A percentile compares a stretch with the other conserved stretches of the same genome.
Conservation (phyloP, 1,139 yeast genomes). For the Petasospora fabianii region DNA sequence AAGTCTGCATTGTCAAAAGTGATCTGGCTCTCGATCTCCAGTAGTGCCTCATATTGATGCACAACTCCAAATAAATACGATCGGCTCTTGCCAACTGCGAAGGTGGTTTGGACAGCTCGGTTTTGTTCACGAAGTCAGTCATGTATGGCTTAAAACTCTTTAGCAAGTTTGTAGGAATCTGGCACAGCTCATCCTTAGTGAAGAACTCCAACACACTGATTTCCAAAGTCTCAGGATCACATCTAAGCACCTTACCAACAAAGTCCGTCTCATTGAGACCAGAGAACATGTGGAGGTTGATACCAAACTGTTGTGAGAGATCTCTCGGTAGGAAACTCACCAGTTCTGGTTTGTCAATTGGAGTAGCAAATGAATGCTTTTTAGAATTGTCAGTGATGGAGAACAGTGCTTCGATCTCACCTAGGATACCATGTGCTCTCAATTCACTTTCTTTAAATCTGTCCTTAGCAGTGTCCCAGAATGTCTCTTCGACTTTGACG, state of each 20-base stretch:
- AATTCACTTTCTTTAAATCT: slow-evolving; percentile 51
- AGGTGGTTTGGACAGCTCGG: slow-evolving; percentile 53
- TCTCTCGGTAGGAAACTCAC: slow-evolving; percentile 72
- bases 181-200: slow-evolving; percentile 65
- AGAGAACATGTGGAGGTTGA: slow-evolving; percentile 80
- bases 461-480: slow-evolving; percentile 57
- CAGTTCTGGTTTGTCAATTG: slow-evolving; percentile 38
- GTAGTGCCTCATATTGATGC: slow-evolving; percentile 72
- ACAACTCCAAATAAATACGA: slow-evolving; percentile 69
- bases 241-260: slow-evolving; percentile 60
- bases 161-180: slow-evolving; percentile 62
- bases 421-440: slow-evolving; percentile 66
- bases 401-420: slow-evolving; percentile 76
- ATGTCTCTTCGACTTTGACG: slow-evolving; percentile 62
- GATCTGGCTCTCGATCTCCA: slow-evolving; percentile 90
- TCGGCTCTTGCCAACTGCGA: slow-evolving; percentile 75
- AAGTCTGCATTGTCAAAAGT: slow-evolving; percentile 60
- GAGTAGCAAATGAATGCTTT: slow-evolving; percentile 27
- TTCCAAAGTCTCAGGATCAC: slow-evolving; percentile 66
- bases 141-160: slow-evolving; percentile 74
- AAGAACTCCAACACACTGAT: slow-evolving; percentile 78
- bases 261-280: slow-evolving; percentile 58
- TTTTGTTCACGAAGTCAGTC: slow-evolving; percentile 41
- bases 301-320: slow-evolving; percentile 86
- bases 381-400: slow-evolving; percentile 39